Conservation (phyloP, 192 early-diverging fungal species). For the Coemansia biformis region DNA sequence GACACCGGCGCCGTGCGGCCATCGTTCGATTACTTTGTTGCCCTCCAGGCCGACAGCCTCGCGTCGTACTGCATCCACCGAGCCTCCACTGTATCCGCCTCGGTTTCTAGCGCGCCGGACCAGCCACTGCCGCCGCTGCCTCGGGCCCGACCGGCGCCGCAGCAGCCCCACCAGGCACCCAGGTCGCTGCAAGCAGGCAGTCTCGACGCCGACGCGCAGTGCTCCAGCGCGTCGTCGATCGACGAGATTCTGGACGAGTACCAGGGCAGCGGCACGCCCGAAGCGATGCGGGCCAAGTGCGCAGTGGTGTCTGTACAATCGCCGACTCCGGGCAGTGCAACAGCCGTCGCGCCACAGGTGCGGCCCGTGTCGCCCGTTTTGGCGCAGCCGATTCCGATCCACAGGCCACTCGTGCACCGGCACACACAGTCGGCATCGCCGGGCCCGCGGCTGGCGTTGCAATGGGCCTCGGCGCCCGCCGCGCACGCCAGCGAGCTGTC, state of each 20-base stretch:
- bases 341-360: neutral
- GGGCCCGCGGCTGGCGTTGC: neutral
- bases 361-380: slow-evolving; percentile 25
- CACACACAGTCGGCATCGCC: slow-evolving; percentile 35
- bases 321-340: no score
- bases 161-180: no score
- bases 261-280: slow-evolving; percentile 1
- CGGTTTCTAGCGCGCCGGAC: neutral
- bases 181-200: no score
- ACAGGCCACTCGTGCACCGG: slow-evolving; percentile 15
- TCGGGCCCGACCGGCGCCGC: neutral
- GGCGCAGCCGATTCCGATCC: slow-evolving; percentile 10
- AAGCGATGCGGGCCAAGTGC: slow-evolving; percentile 2
- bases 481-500: slow-evolving; percentile 14
- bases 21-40: slow-evolving; percentile 40
- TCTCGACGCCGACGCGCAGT: neutral
- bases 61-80: slow-evolving; percentile 28
- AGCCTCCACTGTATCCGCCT: slow-evolving; percentile 18
- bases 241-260: slow-evolving; percentile 5
- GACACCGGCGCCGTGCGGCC: slow-evolving; percentile 21
- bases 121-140: neutral
- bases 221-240: slow-evolving; percentile 8
- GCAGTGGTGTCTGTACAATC: neutral
- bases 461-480: slow-evolving; percentile 5
- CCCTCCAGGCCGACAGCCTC: slow-evolving; percentile 19